A percentile compares a stretch with the other conserved stretches of the same genome.
phyloP scores from a whole-genome alignment of 2,329 filamentous ascomycete species.

The Fusarium oligoseptatum region DNA sequence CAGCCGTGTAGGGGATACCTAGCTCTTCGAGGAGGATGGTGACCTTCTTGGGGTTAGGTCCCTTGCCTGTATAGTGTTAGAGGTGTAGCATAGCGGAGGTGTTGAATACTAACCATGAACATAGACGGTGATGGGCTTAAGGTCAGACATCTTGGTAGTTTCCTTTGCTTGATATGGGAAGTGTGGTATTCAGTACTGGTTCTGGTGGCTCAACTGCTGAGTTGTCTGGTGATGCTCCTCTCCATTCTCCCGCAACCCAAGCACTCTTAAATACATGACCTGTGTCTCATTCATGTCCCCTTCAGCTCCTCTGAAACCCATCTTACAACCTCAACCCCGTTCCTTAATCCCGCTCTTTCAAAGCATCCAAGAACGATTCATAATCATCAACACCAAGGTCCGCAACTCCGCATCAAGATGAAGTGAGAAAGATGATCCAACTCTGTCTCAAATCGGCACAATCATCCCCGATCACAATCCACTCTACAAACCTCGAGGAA shows the following conservation, averaged over 20 bases:
- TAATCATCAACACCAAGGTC: background rate
- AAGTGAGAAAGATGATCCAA: background rate
- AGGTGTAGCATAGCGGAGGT: no score
- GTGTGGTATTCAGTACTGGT: background rate
- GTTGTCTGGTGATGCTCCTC: constrained; percentile 3
- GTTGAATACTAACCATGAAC: constrained; percentile 24
- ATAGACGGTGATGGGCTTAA: constrained; percentile 34
- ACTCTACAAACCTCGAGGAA: background rate
- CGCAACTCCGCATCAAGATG: background rate
- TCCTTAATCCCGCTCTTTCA: background rate
- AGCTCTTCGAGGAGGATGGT: constrained; percentile 54
- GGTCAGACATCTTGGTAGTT: constrained; percentile 21
- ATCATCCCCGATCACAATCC: background rate
- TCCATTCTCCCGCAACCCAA: background rate
- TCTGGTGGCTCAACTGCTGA: background rate
- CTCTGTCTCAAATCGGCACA: background rate
- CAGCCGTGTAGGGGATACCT: constrained; percentile 51
- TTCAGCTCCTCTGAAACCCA: background rate
- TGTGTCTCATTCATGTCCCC: background rate
- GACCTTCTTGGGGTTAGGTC: constrained; percentile 52
- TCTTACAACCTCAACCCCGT: background rate
- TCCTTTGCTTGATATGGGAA: background rate
- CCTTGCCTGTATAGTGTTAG: constrained; percentile 26
- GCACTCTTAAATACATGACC: background rate
- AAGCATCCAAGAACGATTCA: background rate